A percentile compares a stretch with the other conserved stretches of the same genome.
phyloP scores from a whole-genome alignment of 495 filamentous ascomycete genomes.

The Alectoria sarmentosa region DNA sequence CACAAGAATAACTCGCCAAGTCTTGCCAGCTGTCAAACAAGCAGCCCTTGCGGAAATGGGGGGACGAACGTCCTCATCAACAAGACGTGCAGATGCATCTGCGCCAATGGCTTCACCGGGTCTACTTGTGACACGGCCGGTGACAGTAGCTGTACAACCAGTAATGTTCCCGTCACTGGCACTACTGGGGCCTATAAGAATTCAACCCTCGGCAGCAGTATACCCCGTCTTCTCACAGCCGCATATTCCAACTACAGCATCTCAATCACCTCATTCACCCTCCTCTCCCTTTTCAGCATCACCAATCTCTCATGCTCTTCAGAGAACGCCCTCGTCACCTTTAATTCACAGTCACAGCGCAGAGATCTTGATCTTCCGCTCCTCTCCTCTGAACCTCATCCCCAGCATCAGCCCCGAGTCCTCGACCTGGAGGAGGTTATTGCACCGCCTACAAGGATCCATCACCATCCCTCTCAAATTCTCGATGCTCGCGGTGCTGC shows the following conservation, averaged over 20 bases:
- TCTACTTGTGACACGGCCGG: slow-evolving; percentile 54
- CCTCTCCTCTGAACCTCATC: slow-evolving; percentile 10
- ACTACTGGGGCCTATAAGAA: slow-evolving; percentile 45
- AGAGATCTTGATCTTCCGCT: slow-evolving; percentile 15
- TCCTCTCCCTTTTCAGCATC: slow-evolving; percentile 71
- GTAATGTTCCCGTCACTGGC: slow-evolving; percentile 42
- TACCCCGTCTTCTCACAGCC: slow-evolving; percentile 62
- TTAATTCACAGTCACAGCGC: slow-evolving; percentile 46
- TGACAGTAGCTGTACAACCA: slow-evolving; percentile 65
- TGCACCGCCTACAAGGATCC: slow-evolving; percentile 10
- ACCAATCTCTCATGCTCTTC: slow-evolving; percentile 67
- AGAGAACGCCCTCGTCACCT: slow-evolving; percentile 81
- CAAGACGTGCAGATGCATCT: slow-evolving; percentile 74
- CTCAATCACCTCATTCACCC: slow-evolving; percentile 52
- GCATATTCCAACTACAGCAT: slow-evolving; percentile 68
- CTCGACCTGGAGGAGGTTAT: slow-evolving; percentile 12
- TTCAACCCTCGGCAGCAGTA: slow-evolving; percentile 71
- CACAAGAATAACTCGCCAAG: slow-evolving; percentile 37
- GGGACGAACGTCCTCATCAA: slow-evolving; percentile 63
- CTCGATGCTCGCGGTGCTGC: slow-evolving; percentile 31
- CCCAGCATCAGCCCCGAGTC: neutral
- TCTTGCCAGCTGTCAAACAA: slow-evolving; percentile 45
- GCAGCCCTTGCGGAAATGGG: slow-evolving; percentile 64
- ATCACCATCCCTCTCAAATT: slow-evolving; percentile 23
- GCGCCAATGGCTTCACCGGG: slow-evolving; percentile 81